Conservation (phyloP, 805 yeast genomes). For the Candida yuanshanica region DNA sequence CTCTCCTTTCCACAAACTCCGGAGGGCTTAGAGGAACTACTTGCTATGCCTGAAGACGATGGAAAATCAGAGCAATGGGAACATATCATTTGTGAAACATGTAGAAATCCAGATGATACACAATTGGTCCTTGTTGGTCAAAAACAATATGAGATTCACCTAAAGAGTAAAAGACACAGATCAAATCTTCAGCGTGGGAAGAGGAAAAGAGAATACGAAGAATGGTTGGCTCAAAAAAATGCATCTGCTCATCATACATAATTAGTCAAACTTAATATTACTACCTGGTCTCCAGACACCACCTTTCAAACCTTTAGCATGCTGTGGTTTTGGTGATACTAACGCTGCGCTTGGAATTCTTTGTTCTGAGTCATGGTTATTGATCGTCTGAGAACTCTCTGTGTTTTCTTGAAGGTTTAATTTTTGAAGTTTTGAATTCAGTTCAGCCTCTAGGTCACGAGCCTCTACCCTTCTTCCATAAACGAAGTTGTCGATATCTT, state of each 20-base stretch:
- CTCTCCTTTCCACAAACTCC: constrained; percentile 31
- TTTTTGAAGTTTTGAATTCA: constrained; percentile 26
- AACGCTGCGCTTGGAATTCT: constrained; percentile 14
- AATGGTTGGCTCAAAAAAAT: constrained; percentile 24
- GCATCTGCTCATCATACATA: too few species aligned
- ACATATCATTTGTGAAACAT: constrained; percentile 61
- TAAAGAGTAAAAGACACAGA: constrained; percentile 63
- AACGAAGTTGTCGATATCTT: constrained; percentile 48
- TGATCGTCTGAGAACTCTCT: not conserved
- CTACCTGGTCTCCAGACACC: constrained; percentile 24
- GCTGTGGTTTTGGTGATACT: constrained; percentile 20
- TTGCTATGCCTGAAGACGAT: constrained; percentile 14
- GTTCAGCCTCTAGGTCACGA: constrained; percentile 40
- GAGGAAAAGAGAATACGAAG: constrained; percentile 49
- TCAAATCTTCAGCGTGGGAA: constrained; percentile 41
- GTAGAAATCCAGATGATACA: constrained; percentile 51
- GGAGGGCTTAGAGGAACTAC: constrained; percentile 25
- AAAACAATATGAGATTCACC: constrained; percentile 63
- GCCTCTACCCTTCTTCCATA: constrained; percentile 47
- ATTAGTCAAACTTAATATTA: constrained; percentile 23
- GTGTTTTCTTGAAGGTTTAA: constrained; percentile 10
- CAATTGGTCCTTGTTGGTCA: constrained; percentile 67
- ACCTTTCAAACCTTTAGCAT: constrained; percentile 21
- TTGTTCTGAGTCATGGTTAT: not conserved
- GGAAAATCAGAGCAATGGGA: constrained; percentile 45